These are phyloP conservation scores for Ettlia oleoabundans DNA, from an alignment of 139 green algal genomes.

Conservation along the genomic window DNA sequence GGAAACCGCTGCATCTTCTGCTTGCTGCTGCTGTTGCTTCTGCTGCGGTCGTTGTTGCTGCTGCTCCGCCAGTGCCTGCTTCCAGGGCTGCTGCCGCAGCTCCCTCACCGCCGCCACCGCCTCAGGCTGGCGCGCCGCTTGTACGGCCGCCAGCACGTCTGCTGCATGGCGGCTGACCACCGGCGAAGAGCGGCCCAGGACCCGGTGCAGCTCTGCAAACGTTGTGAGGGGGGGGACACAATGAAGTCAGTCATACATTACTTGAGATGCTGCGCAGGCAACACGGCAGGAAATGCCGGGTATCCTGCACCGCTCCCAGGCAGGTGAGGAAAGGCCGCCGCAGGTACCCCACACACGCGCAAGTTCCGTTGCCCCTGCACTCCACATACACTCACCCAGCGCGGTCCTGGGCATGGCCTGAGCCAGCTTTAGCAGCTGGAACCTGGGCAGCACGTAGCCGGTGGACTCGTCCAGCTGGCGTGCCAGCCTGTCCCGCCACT, in stretches of 20 bases:
- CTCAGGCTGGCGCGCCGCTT: background rate
- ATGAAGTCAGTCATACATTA: background rate
- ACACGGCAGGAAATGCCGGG: no score
- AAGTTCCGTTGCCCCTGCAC: no score
- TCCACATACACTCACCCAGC: background rate
- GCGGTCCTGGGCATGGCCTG: conserved; percentile 15
- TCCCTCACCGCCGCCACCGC: background rate
- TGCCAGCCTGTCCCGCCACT: conserved; percentile 79
- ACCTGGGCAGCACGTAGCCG: conserved; percentile 87
- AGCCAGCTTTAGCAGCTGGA: conserved; percentile 74
- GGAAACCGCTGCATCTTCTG: no score
- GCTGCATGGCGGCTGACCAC: background rate
- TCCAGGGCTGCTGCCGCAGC: conserved; percentile 23
- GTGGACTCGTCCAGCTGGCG: conserved; percentile 82
- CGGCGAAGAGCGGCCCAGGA: background rate
- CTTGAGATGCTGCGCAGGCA: background rate
- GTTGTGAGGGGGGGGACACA: background rate
- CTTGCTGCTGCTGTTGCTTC: background rate
- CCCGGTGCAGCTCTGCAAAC: conserved; percentile 5
- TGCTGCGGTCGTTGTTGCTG: background rate
- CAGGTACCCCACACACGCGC: no score
- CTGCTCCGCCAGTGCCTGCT: background rate
- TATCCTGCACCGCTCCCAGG: no score
- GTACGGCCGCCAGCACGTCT: conserved; percentile 22
- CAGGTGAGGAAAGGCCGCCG: no score